A percentile compares a stretch with the other conserved stretches of the same genome.
These are phyloP conservation scores for Thelonectria discophora DNA, from an alignment of 2,329 filamentous ascomycete species.

Conservation along the genomic window DNA sequence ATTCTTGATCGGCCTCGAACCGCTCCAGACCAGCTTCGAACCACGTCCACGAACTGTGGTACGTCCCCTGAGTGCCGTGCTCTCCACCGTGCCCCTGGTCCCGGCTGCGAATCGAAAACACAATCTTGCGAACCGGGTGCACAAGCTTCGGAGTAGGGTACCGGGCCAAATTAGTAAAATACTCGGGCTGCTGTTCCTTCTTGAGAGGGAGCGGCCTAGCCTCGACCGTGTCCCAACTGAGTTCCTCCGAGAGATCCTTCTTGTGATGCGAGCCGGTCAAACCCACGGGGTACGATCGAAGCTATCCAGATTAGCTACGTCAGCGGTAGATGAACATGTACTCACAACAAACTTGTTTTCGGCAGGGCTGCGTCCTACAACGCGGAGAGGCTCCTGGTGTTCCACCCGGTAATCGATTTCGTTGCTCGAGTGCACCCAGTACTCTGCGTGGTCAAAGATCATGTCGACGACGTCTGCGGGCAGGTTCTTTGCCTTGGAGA, in stretches of 20 bases:
- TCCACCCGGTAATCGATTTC: slow-evolving; percentile 42
- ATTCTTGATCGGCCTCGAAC: slow-evolving; percentile 52
- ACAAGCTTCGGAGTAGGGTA: slow-evolving; percentile 53
- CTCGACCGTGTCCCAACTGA: slow-evolving; percentile 44
- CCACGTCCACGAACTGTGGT: slow-evolving; percentile 65
- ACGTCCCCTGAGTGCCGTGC: slow-evolving; percentile 48
- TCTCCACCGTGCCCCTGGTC: slow-evolving; percentile 67
- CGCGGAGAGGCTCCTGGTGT: slow-evolving; percentile 33
- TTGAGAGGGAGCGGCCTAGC: slow-evolving; percentile 41
- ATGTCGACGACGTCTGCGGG: slow-evolving; percentile 65
- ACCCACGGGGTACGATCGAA: slow-evolving; percentile 52
- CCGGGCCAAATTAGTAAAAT: slow-evolving; percentile 48
- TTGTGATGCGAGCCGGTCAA: slow-evolving; percentile 43
- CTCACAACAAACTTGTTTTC: slow-evolving; percentile 50
- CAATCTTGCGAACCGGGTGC: slow-evolving; percentile 66
- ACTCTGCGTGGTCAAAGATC: slow-evolving; percentile 68
- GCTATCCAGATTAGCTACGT: slow-evolving; percentile 35
- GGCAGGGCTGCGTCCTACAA: slow-evolving; percentile 34
- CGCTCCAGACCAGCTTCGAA: slow-evolving; percentile 70
- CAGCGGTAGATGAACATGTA: not conserved
- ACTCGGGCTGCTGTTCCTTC: slow-evolving; percentile 40
- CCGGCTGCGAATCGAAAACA: slow-evolving; percentile 64
- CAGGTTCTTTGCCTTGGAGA: slow-evolving; percentile 55
- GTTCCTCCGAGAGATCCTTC: slow-evolving; percentile 40
- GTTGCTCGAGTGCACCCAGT: slow-evolving; percentile 64